Base-by-base conservation (phyloP, 163 green algal genomes). In the Chlorella variabilis region DNA sequence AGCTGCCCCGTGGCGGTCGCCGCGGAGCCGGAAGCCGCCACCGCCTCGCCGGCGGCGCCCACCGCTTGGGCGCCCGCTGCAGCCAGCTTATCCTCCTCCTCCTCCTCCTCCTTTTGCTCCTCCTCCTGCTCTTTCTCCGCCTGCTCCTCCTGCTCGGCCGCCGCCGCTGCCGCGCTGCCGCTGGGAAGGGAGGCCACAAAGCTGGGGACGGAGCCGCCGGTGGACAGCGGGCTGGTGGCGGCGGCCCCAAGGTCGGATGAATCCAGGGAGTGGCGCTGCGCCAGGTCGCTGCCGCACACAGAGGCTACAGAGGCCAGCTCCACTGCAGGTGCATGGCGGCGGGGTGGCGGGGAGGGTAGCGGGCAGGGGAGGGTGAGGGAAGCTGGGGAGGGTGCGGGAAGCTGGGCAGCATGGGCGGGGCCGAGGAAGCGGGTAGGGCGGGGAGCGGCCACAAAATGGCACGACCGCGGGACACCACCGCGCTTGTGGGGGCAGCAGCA, bases 251-350 rank as follows among this genome's bases (percentile, higher is more conserved):
- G 2, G 3, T 77, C 70, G 0, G 31, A 49, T 2, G 33, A 2
- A 23, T 25, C n/a, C 31, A 45, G 42, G 2, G 66, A 58, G 68
- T 18, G 68, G n/a, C n/a, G 20, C n/a, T 38, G 59, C n/a, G 59
- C 6, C 59, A 67, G 9, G 6, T 80, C 73, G 38, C 73, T 80
- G 73, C 54, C 56, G 2, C 36, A 56, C 56, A 59, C 38, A 41
- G 73, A 59, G 27, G 36, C 73, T 5, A 41, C 56, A 5, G 73
- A 70, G 6, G 73, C 48, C 1, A 29, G 6, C 4, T 58, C 31
- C 48, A 45, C 48, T 29, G 34, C 31, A 63, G 54, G 11, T 23
- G 45, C 11, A 54, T 9, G n/a, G 17, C 20, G n/a, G 29, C 11
- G 59, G 59, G 29, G 29, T 23, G 15, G 17, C 5, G 59, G 17